Evolutionary conservation across 2,329 filamentous ascomycete species (phyloP), one percentile per base, ranked within the genome.

Genomic region (Ciborinia camelliae): DNA sequence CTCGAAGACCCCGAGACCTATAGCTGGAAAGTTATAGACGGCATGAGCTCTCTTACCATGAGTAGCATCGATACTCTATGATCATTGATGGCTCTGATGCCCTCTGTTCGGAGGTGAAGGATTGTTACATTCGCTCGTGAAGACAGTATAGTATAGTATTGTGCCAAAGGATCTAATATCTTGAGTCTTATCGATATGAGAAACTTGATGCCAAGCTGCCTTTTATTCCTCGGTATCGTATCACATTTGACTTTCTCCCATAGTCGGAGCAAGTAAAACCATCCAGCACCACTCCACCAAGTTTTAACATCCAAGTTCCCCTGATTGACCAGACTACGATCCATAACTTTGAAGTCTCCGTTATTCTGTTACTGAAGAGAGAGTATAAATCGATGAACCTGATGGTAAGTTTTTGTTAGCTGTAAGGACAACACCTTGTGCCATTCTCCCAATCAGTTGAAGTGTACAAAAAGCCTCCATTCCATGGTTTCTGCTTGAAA

Each of bases 281-380:
- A 10, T 39, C 3, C 35, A 54, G 52, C 35, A 9, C 14, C 35
- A 9, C 14, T 54, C 2, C 4, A 39, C 35, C 39, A 35, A 41
- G 26, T 4, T 39, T 26, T 20, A 18, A 12, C 8, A 28, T 26
- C 39, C 15, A 2, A 37, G 20, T n/a, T 53, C 18, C 51, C 18
- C 2, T 14, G 12, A 12, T 30, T 43, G 10, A 9, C 5, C 6
- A 10, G 23, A 55, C 3, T 32, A 10, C 12, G 23, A 45, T 45
- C 0, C 0, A 8, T 23, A 32, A 28, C 18, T 1, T n/a, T 6
- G 6, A 14, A 6, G 2, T n/a, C 5, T 0, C 8, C 3, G 6
- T 52, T 12, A n/a, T 18, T 2, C 15, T 20, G 12, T n/a, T 28
- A 14, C 0, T 3, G 1, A 5, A 52, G 28, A 52, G 1, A 6